Evolutionary conservation across 805 yeast species (phyloP).

Genomic region (Nakazawaea wickerhamii): DNA sequence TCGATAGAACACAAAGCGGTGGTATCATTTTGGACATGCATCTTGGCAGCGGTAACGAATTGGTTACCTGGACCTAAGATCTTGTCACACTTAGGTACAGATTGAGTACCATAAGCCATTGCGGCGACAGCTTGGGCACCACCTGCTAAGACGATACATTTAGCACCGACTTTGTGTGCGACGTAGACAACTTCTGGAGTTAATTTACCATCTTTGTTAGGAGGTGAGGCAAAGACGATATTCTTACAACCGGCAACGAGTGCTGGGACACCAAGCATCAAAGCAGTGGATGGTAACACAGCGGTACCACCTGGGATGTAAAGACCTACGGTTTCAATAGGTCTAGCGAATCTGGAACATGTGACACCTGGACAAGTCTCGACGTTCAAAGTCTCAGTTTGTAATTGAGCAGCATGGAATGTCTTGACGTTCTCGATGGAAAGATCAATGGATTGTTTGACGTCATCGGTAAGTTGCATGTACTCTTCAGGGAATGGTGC

Average conservation of each 20-base stretch:
- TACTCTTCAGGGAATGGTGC: slow-evolving; percentile 85
- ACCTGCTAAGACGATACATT: slow-evolving; percentile 88
- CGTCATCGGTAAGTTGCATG: slow-evolving; percentile 66
- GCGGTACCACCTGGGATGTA: slow-evolving; percentile 99
- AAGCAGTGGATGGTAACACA: slow-evolving; percentile 92
- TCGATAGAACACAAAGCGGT: slow-evolving; percentile 94
- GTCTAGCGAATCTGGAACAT: slow-evolving; percentile 92
- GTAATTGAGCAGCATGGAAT: slow-evolving; percentile 92
- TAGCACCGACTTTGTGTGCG: slow-evolving; percentile 93
- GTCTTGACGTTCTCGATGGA: slow-evolving; percentile 83
- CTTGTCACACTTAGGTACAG: slow-evolving; percentile 91
- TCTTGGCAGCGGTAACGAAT: slow-evolving; percentile 98
- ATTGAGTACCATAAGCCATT: slow-evolving; percentile 96
- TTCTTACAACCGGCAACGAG: slow-evolving; percentile 95
- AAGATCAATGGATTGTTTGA: slow-evolving; percentile 81
- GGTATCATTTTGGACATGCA: slow-evolving; percentile 94
- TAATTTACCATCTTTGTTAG: slow-evolving; percentile 84
- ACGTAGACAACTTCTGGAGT: slow-evolving; percentile 98
- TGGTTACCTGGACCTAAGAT: slow-evolving; percentile 99
- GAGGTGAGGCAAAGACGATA: slow-evolving; percentile 92
- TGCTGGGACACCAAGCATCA: slow-evolving; percentile 98
- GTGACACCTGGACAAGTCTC: slow-evolving; percentile 93
- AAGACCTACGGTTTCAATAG: slow-evolving; percentile 91
- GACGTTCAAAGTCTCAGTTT: slow-evolving; percentile 64
- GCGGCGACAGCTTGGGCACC: slow-evolving; percentile 99